Evolutionary conservation across 2,329 filamentous ascomycete species (phyloP).

Genomic region (Domatiomyces catenatus): DNA sequence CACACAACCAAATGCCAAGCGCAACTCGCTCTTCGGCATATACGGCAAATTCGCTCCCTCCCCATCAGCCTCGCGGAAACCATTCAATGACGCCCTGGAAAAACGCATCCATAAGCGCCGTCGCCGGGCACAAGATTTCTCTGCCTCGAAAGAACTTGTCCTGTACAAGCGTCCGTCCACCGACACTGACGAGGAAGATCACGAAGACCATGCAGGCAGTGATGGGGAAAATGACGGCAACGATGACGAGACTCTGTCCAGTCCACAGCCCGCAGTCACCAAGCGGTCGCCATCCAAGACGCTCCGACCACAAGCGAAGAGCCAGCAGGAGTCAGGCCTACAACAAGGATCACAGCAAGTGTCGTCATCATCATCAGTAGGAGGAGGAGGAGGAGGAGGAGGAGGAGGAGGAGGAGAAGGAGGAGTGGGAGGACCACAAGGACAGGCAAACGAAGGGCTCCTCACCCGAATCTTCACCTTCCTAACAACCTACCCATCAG

Average conservation of each 20-base stretch:
- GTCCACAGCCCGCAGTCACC: neutral
- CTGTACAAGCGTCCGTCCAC: neutral
- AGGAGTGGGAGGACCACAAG: slow-evolving; percentile 4
- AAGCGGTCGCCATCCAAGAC: neutral
- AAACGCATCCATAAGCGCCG: slow-evolving; percentile 35
- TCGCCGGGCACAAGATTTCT: slow-evolving; percentile 31
- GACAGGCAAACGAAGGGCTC: neutral
- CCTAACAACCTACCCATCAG: slow-evolving; percentile 48
- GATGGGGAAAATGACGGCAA: slow-evolving; percentile 31
- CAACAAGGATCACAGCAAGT: slow-evolving; percentile 18
- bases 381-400: too few species aligned
- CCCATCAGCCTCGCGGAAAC: slow-evolving; percentile 45
- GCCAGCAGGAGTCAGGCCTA: slow-evolving; percentile 2
- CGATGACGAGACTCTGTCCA: slow-evolving; percentile 16
- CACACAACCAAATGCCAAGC: slow-evolving; percentile 19
- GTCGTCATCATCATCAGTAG: neutral
- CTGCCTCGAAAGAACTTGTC: neutral
- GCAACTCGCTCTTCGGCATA: slow-evolving; percentile 27
- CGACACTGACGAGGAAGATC: neutral
- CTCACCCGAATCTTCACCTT: slow-evolving; percentile 40
- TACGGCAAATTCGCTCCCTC: slow-evolving; percentile 31
- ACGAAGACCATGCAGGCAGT: slow-evolving; percentile 21
- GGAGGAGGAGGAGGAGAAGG: slow-evolving; percentile 9
- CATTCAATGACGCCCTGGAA: slow-evolving; percentile 30
- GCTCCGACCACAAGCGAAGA: slow-evolving; percentile 17